Evolutionary conservation across 2,329 filamentous ascomycete species (phyloP).

Genomic region (Pseudogymnoascus sp.): DNA sequence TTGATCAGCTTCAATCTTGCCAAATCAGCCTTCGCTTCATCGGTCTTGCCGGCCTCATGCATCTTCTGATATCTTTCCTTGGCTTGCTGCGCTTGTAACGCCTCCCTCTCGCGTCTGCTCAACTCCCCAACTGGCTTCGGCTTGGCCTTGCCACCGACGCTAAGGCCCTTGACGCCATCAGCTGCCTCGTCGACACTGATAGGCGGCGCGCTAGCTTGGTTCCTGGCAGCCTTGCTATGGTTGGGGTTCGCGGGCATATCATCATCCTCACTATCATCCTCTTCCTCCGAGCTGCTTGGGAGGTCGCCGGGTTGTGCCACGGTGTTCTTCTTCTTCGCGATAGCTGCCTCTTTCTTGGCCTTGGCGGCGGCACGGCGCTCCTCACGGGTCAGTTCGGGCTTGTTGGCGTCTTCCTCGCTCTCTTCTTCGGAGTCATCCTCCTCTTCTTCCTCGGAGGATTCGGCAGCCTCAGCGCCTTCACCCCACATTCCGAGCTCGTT

Average conservation of each 20-base stretch:
- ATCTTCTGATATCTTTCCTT: conserved; percentile 87
- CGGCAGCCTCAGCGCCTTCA: conserved; percentile 56
- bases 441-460: conserved; percentile 42
- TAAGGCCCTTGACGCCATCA: conserved; percentile 47
- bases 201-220: conserved; percentile 40
- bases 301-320: conserved; percentile 77
- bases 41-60: conserved; percentile 91
- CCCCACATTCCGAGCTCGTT: conserved; percentile 57
- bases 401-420: conserved; percentile 37
- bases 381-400: conserved; percentile 64
- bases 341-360: conserved; percentile 82
- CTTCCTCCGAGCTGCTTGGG: conserved; percentile 59
- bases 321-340: conserved; percentile 63
- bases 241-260: conserved; percentile 85
- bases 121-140: conserved; percentile 43
- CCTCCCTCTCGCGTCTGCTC: conserved; percentile 63
- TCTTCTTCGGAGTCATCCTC: conserved; percentile 43
- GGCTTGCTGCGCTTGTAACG: conserved; percentile 75
- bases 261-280: conserved; percentile 45
- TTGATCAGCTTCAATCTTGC: conserved; percentile 73
- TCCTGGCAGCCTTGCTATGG: conserved; percentile 67
- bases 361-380: conserved; percentile 82
- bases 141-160: conserved; percentile 33
- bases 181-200: conserved; percentile 41
- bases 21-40: conserved; percentile 84